Conservation (phyloP, 768 basidiomycete genomes). For the Boletellus emodensis region DNA sequence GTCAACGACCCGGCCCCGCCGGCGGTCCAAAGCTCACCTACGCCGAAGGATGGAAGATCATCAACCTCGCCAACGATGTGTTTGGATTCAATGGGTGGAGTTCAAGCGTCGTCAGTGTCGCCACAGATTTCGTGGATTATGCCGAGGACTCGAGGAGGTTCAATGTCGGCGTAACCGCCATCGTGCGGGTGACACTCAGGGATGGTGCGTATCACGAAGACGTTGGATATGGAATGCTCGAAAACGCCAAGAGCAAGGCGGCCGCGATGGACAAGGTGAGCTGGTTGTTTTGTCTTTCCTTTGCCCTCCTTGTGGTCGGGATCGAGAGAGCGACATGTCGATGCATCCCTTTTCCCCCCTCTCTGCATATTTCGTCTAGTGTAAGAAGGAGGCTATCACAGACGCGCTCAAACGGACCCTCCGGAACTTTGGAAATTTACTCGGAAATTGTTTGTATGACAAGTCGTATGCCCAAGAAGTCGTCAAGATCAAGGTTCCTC, state of each 20-base stretch:
- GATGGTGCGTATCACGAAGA: slow-evolving; percentile 94
- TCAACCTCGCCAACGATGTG: slow-evolving; percentile 96
- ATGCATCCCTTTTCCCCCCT: not conserved
- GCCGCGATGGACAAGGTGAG: slow-evolving; percentile 87
- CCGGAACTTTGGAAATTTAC: slow-evolving; percentile 87
- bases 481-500: slow-evolving; percentile 78
- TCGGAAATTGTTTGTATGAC: slow-evolving; percentile 98
- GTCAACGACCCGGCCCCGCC: slow-evolving; percentile 82
- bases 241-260: slow-evolving; percentile 83
- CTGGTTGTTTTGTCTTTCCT: slow-evolving; percentile 4
- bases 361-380: slow-evolving; percentile 43
- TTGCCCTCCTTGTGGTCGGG: not conserved
- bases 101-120: slow-evolving; percentile 68
- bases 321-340: slow-evolving; percentile 1
- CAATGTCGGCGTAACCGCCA: slow-evolving; percentile 75
- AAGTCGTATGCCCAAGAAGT: slow-evolving; percentile 84
- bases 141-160: slow-evolving; percentile 63
- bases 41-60: slow-evolving; percentile 96
- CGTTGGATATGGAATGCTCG: slow-evolving; percentile 82
- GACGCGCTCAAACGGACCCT: slow-evolving; percentile 91
- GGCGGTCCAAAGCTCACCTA: slow-evolving; percentile 88
- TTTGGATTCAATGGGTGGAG: slow-evolving; percentile 99
- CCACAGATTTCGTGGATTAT: slow-evolving; percentile 76
- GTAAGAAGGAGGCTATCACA: slow-evolving; percentile 97
- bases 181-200: slow-evolving; percentile 80